These are phyloP conservation scores for Colletotrichum graminicola DNA, from an alignment of 2,329 filamentous ascomycete genomes.

Conservation along the genomic window DNA sequence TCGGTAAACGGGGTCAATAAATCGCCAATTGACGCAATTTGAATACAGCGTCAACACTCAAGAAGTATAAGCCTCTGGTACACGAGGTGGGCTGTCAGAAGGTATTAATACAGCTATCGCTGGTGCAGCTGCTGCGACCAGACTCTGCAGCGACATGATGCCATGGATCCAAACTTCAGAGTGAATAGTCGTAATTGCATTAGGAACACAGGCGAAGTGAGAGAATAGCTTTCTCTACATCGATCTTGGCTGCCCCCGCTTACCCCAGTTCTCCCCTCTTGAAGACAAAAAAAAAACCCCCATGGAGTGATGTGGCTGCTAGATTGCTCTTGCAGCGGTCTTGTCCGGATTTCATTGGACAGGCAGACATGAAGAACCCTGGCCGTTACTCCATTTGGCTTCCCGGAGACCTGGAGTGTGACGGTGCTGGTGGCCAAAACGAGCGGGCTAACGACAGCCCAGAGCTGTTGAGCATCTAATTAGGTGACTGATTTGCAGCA, in stretches of 20 bases:
- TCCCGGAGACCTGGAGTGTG: slow-evolving; percentile 4
- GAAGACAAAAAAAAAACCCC: slow-evolving; percentile 19
- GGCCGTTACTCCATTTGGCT: slow-evolving; percentile 31
- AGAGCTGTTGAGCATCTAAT: slow-evolving; percentile 18
- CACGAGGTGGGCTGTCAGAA: slow-evolving; percentile 18
- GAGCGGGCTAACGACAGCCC: slow-evolving; percentile 20
- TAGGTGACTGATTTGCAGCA: slow-evolving; percentile 7
- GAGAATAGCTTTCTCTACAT: slow-evolving; percentile 42
- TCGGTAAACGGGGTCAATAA: slow-evolving; percentile 15
- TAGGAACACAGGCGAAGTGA: slow-evolving; percentile 31
- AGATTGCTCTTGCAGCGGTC: slow-evolving; percentile 37
- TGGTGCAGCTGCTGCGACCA: slow-evolving; percentile 7
- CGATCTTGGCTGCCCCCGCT: neutral
- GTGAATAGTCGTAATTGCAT: slow-evolving; percentile 39
- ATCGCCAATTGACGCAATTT: slow-evolving; percentile 26
- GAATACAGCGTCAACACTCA: slow-evolving; percentile 31
- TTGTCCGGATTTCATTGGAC: slow-evolving; percentile 39
- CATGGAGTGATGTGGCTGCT: slow-evolving; percentile 40
- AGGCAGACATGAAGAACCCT: slow-evolving; percentile 29
- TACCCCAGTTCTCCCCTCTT: neutral
- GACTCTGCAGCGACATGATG: slow-evolving; percentile 28
- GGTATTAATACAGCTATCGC: slow-evolving; percentile 42
- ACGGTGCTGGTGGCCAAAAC: slow-evolving; percentile 26
- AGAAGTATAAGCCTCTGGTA: slow-evolving; percentile 1
- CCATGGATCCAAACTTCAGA: slow-evolving; percentile 20